Conservation (phyloP, 306 rosid species). For the Myrica gale region DNA sequence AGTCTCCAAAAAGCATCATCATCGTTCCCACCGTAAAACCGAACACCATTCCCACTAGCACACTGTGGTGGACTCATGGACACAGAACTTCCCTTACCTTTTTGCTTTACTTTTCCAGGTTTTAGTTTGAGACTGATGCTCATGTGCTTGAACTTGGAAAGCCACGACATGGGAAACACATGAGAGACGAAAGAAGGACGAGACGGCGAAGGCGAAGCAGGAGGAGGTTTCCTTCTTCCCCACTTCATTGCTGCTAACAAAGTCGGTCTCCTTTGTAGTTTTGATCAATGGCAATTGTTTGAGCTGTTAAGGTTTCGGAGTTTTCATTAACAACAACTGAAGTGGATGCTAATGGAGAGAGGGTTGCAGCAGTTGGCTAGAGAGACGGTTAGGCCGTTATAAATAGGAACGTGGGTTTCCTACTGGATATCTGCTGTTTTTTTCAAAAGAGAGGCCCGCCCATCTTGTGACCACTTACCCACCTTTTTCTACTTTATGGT, state of each 20-base stretch:
- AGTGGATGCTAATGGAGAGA: constrained; percentile 25
- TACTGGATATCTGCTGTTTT: constrained; percentile 28
- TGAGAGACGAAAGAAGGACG: constrained; percentile 57
- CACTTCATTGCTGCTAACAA: constrained; percentile 44
- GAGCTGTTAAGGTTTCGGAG: constrained; percentile 22
- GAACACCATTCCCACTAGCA: constrained; percentile 29
- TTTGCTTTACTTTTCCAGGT: constrained; percentile 36
- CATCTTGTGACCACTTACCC: constrained; percentile 70
- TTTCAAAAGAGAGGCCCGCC: constrained; percentile 71
- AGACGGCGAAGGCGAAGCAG: constrained; percentile 49
- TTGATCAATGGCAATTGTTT: background rate
- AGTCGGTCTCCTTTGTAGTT: background rate
- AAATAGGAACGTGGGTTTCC: constrained; percentile 69
- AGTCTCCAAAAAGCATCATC: constrained; percentile 74
- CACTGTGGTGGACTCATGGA: constrained; percentile 32
- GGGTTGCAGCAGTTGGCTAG: constrained; percentile 18
- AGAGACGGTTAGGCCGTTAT: constrained; percentile 53
- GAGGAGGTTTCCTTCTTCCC: constrained; percentile 51
- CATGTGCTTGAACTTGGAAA: constrained; percentile 72
- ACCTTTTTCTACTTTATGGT: constrained; percentile 46
- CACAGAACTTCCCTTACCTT: constrained; percentile 37
- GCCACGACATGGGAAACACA: constrained; percentile 66
- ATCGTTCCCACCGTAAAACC: constrained; percentile 52
- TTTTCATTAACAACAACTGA: constrained; percentile 16
- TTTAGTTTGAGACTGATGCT: constrained; percentile 38